These are phyloP conservation scores for Podospora bellae-mahoneyi DNA, from an alignment of 495 filamentous ascomycete genomes.

Conservation along the genomic window DNA sequence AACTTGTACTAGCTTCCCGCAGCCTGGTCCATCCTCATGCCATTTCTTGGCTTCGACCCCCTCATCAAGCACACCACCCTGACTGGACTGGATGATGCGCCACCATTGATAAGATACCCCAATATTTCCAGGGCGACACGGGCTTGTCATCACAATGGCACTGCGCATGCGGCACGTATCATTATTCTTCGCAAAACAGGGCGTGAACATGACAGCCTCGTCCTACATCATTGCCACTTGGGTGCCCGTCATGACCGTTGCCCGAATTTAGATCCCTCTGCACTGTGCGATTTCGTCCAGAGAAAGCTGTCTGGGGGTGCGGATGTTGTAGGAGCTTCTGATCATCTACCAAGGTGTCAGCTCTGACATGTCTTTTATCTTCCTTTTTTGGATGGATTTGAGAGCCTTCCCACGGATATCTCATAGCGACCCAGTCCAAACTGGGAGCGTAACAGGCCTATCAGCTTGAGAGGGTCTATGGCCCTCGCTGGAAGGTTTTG, in stretches of 20 bases:
- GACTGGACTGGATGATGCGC: too few species aligned
- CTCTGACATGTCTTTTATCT: not conserved
- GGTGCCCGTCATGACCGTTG: not conserved
- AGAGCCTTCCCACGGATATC: not conserved
- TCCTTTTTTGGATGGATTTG: not conserved
- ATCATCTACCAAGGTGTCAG: not conserved
- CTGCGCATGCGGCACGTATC: too few species aligned
- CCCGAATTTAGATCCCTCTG: not conserved
- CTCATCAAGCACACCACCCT: too few species aligned
- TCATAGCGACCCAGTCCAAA: not conserved
- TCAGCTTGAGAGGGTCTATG: not conserved
- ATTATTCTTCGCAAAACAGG: too few species aligned
- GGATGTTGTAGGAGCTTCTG: not conserved
- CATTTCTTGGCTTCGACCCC: too few species aligned
- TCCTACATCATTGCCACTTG: too few species aligned
- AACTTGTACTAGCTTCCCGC: too few species aligned
- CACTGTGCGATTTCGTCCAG: conserved; percentile 10
- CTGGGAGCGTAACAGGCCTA: not conserved
- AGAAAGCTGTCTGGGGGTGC: conserved; percentile 1
- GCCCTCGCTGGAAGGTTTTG: not conserved
- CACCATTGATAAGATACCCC: too few species aligned
- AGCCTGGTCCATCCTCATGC: too few species aligned
- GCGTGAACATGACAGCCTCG: too few species aligned
- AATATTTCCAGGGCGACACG: too few species aligned
- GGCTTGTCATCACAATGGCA: too few species aligned